Evolutionary conservation across 2,329 filamentous ascomycete species (phyloP), one percentile per base, ranked within the genome.

Genomic region (Colletotrichum liriopes): DNA sequence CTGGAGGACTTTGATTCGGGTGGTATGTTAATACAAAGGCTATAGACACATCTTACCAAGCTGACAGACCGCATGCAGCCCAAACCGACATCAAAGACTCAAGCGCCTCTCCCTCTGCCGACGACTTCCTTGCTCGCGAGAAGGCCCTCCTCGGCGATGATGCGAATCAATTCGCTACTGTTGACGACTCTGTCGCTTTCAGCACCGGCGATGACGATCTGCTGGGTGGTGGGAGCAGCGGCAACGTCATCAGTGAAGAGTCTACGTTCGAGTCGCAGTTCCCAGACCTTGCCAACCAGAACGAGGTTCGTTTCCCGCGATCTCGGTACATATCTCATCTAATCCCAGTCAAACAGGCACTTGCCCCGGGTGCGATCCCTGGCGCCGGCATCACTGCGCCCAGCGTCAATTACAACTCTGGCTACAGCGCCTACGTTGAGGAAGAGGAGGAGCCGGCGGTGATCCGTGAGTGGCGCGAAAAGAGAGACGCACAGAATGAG

Each of bases 71-170:
- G 16, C 47, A 23, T 20, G 5, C 37, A 93, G 93, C 91, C 79
- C 91, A 94, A 84, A 92, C 92, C 67, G 90, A 90, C 76, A 87
- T 88, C 80, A 88, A 87, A 83, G 87, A 86, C 67, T 82, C 90
- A 47, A 86, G 88, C 74, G 88, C 86, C 74, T 85, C 88, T 12
- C 86, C 89, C 39, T 91, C 92, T 41, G 87, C 90, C 74, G 91
- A 94, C 79, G 94, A 98, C 83, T 98, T 99, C 82, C 90, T 98
- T 60, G 92, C 94, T 74, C 94, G 96, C 77, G 96, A 99, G 86
- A 94, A 95, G 80, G 96, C 95, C 73, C 84, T 93, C 23, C 91
- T 99, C 9, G 96, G 96, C 76, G 96, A 98, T 75, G 96, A 98
- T 82, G 96, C 96, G 73, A 90, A 95, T 78, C 93, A 95, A 85